phyloP scores from a whole-genome alignment of 495 filamentous ascomycete species.

The Trichocladium antarcticum region DNA sequence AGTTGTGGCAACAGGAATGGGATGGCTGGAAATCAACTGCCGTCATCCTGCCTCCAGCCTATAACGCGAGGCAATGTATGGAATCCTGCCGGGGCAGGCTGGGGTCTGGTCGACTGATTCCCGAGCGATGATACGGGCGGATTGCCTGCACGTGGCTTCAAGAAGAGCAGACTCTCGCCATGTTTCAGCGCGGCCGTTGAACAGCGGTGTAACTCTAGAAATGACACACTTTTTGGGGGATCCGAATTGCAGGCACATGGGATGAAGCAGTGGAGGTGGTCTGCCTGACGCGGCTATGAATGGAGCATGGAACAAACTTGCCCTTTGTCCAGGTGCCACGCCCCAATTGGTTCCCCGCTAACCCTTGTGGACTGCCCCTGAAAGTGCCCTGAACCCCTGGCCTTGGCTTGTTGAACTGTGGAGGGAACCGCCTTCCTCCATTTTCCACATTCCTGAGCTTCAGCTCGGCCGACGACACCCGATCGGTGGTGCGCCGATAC shows the following conservation, averaged over 20 bases:
- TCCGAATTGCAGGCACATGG: not conserved
- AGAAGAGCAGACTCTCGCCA: not conserved
- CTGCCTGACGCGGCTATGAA: conserved; percentile 6
- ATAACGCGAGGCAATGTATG: no score
- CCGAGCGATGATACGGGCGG: no score
- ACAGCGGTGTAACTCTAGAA: no score
- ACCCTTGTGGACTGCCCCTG: conserved; percentile 11
- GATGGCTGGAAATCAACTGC: no score
- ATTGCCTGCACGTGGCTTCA: no score
- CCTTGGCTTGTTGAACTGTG: conserved; percentile 2
- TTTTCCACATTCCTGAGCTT: not conserved
- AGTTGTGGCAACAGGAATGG: no score
- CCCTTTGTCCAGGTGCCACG: not conserved
- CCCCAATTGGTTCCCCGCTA: conserved; percentile 1
- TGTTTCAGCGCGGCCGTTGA: not conserved
- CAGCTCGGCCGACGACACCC: not conserved
- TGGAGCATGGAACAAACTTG: not conserved
- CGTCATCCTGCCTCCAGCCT: no score
- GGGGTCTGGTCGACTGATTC: no score
- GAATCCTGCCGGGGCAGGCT: no score
- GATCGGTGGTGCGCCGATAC: not conserved
- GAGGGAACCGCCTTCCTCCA: not conserved
- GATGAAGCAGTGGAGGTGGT: not conserved
- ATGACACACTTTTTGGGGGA: no score
- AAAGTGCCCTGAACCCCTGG: conserved; percentile 9